Percentiles rank a stretch among this genome's conserved stretches.
These are phyloP conservation scores for Neonectria punicea DNA, from an alignment of 2,329 filamentous ascomycete species.

Conservation along the genomic window DNA sequence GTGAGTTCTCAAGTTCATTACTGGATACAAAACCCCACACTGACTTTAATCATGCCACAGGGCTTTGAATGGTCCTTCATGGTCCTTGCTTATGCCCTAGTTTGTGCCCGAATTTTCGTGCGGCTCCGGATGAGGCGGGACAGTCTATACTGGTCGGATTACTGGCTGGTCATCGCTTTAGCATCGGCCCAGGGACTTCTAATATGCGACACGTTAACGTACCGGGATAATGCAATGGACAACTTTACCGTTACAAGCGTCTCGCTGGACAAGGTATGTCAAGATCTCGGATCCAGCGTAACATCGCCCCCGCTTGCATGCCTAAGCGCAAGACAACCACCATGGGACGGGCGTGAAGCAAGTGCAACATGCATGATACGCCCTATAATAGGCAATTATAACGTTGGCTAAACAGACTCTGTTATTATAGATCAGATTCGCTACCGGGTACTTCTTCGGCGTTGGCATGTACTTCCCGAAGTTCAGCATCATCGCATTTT, in stretches of 20 bases:
- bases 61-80: slow-evolving; percentile 17
- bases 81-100: background rate
- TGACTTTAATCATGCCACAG: background rate
- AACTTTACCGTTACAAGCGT: background rate
- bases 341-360: background rate
- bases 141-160: slow-evolving; percentile 6
- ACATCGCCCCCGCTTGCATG: background rate
- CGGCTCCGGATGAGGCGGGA: slow-evolving; percentile 13
- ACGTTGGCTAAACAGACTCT: background rate
- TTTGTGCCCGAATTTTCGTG: slow-evolving; percentile 14
- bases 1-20: background rate
- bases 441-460: slow-evolving; percentile 39
- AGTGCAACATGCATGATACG: background rate
- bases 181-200: slow-evolving; percentile 3
- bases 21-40: background rate
- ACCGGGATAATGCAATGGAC: slow-evolving; percentile 6
- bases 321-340: background rate
- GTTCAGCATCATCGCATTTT: slow-evolving; percentile 40
- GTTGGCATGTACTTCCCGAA: slow-evolving; percentile 41
- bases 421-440: slow-evolving; percentile 26
- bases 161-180: background rate
- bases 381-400: background rate
- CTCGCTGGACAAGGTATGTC: slow-evolving; percentile 11
- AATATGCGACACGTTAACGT: slow-evolving; percentile 13
- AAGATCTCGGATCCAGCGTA: background rate